Evolutionary conservation across 1,284 basidiomycete genomes (phyloP).

Genomic region (Sanghuangporus weigelae): DNA sequence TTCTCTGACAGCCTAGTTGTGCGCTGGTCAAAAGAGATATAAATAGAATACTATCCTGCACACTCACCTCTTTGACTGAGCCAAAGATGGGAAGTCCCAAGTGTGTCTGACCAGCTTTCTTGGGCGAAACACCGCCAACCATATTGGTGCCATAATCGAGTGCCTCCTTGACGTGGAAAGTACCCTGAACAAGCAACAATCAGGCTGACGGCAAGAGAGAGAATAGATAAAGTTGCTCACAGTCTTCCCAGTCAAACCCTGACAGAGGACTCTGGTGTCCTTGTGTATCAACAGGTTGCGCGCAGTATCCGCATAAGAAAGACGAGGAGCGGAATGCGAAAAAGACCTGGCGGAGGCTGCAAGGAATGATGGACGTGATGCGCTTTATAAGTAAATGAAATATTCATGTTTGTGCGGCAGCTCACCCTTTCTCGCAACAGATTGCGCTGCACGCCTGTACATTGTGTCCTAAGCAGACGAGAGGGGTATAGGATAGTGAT

Average conservation of each 20-base stretch:
- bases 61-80: conserved; percentile 78
- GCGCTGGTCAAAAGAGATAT: conserved; percentile 1
- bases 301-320: conserved; percentile 85
- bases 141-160: conserved; percentile 94
- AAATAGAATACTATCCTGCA: neutral
- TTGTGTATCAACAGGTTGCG: conserved; percentile 91
- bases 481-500: neutral
- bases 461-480: conserved; percentile 29
- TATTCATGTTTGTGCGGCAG: neutral
- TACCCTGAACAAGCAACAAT: conserved; percentile 55
- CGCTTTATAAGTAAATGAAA: neutral
- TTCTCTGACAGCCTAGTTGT: conserved; percentile 73
- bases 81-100: conserved; percentile 95
- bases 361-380: conserved; percentile 44
- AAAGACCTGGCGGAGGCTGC: conserved; percentile 49
- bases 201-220: neutral
- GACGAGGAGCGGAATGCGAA: conserved; percentile 67
- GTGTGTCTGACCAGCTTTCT: conserved; percentile 95
- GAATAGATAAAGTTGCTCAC: conserved; percentile 39
- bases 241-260: conserved; percentile 97
- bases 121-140: conserved; percentile 97
- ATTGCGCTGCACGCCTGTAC: conserved; percentile 57
- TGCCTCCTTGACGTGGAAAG: conserved; percentile 96
- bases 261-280: conserved; percentile 91
- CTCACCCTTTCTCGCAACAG: conserved; percentile 48